phyloP scores from a whole-genome alignment of 2,329 filamentous ascomycete species.

The Tolypocladium capitatum region DNA sequence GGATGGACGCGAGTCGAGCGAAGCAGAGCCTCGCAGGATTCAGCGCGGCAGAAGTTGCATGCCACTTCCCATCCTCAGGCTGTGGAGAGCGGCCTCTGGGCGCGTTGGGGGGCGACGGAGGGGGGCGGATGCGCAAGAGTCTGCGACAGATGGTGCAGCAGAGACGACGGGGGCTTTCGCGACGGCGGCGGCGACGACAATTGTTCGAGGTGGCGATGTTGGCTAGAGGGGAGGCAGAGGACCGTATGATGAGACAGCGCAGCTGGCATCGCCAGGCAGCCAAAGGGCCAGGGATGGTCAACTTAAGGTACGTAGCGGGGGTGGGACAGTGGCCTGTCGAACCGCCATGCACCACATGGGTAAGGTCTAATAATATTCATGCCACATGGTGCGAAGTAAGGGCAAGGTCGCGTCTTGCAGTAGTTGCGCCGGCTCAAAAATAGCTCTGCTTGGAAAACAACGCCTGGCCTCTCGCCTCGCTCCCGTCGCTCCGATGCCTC shows the following conservation, averaged over 20 bases:
- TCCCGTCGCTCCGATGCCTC: too few species aligned
- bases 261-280: neutral
- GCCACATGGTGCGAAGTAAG: too few species aligned
- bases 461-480: too few species aligned
- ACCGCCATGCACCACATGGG: neutral
- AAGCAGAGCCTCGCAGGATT: slow-evolving; percentile 14
- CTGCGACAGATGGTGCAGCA: neutral
- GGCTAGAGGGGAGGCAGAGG: neutral
- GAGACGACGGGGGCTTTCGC: neutral
- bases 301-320: too few species aligned
- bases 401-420: too few species aligned
- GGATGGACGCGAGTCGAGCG: slow-evolving; percentile 1
- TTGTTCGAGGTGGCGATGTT: neutral
- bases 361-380: too few species aligned
- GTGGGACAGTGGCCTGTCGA: neutral
- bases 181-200: neutral
- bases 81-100: neutral
- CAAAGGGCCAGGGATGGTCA: neutral
- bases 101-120: slow-evolving; percentile 1
- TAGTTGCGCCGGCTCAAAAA: neutral
- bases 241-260: neutral
- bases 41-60: slow-evolving; percentile 17
- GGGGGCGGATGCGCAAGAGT: neutral
- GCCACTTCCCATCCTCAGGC: slow-evolving; percentile 18
- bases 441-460: too few species aligned